Percentiles rank a stretch among this genome's conserved stretches.
Conservation (phyloP, 192 early-diverging fungal species). For the Coemansia sp. region DNA sequence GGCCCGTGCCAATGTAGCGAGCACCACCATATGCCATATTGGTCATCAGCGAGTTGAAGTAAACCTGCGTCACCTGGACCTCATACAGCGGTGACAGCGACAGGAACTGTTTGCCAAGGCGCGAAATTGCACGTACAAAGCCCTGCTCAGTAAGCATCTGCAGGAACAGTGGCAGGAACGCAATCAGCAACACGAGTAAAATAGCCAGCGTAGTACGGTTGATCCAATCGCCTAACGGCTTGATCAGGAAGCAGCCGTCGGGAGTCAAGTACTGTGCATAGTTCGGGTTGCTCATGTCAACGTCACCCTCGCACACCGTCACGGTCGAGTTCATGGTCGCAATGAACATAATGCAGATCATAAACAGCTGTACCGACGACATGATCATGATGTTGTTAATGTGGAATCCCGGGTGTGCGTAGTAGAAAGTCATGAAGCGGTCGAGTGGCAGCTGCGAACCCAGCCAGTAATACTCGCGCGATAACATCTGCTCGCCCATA, state of each 20-base stretch:
- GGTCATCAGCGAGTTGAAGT: constrained; percentile 75
- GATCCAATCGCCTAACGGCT: constrained; percentile 78
- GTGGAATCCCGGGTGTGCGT: constrained; percentile 87
- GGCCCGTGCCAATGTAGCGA: constrained; percentile 81
- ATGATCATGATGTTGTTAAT: constrained; percentile 88
- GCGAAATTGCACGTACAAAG: constrained; percentile 65
- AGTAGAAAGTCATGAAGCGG: constrained; percentile 85
- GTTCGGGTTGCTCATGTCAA: constrained; percentile 58
- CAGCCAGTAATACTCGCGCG: constrained; percentile 89
- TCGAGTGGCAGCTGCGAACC: constrained; percentile 82
- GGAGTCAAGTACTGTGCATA: constrained; percentile 53
- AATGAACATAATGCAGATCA: constrained; percentile 75
- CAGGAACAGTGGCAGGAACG: constrained; percentile 77
- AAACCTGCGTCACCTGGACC: constrained; percentile 83
- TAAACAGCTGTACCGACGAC: constrained; percentile 77
- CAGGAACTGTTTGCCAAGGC: constrained; percentile 77
- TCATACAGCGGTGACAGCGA: constrained; percentile 83
- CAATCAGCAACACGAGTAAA: constrained; percentile 76
- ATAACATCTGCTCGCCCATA: constrained; percentile 92
- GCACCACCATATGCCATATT: constrained; percentile 80
- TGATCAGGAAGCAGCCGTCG: constrained; percentile 67
- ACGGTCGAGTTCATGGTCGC: constrained; percentile 67
- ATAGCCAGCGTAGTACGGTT: constrained; percentile 79
- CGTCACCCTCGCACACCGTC: constrained; percentile 58
- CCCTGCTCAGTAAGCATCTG: constrained; percentile 85